Evolutionary conservation across 2,329 filamentous ascomycete species (phyloP).

Genomic region (Lecanicillium sp.): DNA sequence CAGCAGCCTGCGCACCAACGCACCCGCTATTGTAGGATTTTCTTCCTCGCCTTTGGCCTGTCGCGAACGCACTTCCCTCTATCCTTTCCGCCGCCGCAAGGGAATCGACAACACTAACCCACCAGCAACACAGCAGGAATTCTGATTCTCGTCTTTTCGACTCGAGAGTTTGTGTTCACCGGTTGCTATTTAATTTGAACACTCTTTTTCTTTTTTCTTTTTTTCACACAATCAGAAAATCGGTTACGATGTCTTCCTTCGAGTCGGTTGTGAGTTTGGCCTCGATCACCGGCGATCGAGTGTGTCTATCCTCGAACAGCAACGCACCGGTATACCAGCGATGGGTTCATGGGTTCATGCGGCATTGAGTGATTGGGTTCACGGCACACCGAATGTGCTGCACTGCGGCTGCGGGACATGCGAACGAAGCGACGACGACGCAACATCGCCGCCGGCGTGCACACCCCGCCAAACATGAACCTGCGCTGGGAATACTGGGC

Average conservation of each 20-base stretch:
- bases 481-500: background rate
- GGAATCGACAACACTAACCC: constrained; percentile 35
- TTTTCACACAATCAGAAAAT: constrained; percentile 29
- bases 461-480: too few relatives aligned
- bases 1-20: too few relatives aligned
- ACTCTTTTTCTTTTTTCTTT: constrained; percentile 27
- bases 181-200: constrained; percentile 27
- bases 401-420: background rate
- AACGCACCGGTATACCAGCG: too few relatives aligned
- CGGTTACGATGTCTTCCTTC: constrained; percentile 60
- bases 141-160: constrained; percentile 33
- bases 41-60: constrained; percentile 31
- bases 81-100: constrained; percentile 30
- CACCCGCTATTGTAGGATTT: constrained; percentile 32
- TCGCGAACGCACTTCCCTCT: constrained; percentile 35
- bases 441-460: too few relatives aligned
- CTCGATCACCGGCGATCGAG: too few relatives aligned
- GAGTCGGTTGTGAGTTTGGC: constrained; percentile 60
- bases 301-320: too few relatives aligned
- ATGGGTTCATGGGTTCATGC: too few relatives aligned
- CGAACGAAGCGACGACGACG: background rate
- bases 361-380: too few relatives aligned
- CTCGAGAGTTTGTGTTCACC: constrained; percentile 31
- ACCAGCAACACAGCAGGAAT: constrained; percentile 32
- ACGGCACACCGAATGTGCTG: too few relatives aligned